Conservation (phyloP, 2,329 filamentous ascomycete genomes). For the Hymenoscyphus linearis region DNA sequence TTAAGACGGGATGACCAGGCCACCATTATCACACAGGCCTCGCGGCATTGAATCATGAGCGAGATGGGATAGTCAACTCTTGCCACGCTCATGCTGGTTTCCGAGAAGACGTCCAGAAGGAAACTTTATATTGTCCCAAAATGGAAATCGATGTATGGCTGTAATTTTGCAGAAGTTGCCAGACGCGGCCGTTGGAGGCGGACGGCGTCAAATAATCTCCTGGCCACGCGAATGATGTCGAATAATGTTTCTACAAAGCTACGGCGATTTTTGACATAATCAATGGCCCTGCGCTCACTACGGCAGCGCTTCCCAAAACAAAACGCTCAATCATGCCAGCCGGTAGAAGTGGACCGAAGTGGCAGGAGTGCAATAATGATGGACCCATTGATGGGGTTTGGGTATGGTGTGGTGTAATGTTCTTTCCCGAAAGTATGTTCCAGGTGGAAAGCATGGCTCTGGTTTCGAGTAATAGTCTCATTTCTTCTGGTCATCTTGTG, state of each 20-base stretch:
- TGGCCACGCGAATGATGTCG: constrained; percentile 19
- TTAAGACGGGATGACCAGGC: not conserved
- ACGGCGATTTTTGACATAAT: constrained; percentile 17
- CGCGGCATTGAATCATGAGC: constrained; percentile 5
- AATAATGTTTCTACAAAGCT: constrained; percentile 20
- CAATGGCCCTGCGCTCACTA: constrained; percentile 8
- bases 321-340: constrained; percentile 4
- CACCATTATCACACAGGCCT: not conserved
- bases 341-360: constrained; percentile 6
- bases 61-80: constrained; percentile 20
- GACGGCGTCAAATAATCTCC: constrained; percentile 24
- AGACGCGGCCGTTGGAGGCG: constrained; percentile 15
- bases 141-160: constrained; percentile 20
- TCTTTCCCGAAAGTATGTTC: not conserved
- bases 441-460: constrained; percentile 2
- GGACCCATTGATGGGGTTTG: constrained; percentile 2
- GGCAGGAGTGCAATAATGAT: constrained; percentile 13
- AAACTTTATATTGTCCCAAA: constrained; percentile 15
- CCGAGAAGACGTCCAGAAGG: constrained; percentile 1
- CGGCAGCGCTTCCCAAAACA: not conserved
- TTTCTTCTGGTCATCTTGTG: not conserved
- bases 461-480: not conserved
- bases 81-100: constrained; percentile 17
- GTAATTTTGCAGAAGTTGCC: constrained; percentile 20
- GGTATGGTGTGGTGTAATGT: constrained; percentile 5